Base-by-base conservation (phyloP, 2,329 filamentous ascomycete genomes). In the Pseudocercospora pini-densiflorae region DNA sequence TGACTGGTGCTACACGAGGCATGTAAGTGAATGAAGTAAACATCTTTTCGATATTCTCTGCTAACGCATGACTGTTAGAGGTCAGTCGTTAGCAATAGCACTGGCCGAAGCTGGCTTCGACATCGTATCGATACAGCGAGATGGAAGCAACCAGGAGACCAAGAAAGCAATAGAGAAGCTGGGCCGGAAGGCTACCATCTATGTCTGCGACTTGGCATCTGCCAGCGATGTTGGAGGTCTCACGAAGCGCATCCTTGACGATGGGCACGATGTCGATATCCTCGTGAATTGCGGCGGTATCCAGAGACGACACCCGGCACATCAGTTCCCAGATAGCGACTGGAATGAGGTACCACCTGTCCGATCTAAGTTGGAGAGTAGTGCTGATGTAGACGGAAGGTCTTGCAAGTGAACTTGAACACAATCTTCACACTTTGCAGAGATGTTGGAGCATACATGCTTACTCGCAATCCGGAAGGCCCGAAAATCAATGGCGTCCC, bases 281-380 rank as follows among this genome's bases (percentile, higher is more conserved):
- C 86, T 97, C 6, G 81, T 96, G 72, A 97, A 94, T 81, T 94
- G 91, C 80, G 93, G 91, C 16, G 93, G 93, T 27, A 94, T 97
- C 76, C 93, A 97, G 79, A 86, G 89, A 67, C 86, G 92, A 14
- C 91, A 95, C 78, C 87, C 91, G 0, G 88, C 90, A 54, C 87
- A 93, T 72, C 79, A 85, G 65, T 96, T 96, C 76, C 92, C 92
- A 0, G 87, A 91, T 75, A 80, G 82, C 53, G 92, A 94, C 81
- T 96, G 92, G 86, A 86, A 90, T 74, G 87, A 90, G 74, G 90
- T 97, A 29, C 12, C 23, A 8, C 2, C 2, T 12, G 0, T 16
- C 33, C 14, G 16, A 3, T 23, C 14, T 21, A 29, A n/a, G 10
- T 21, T 3, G 14, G 27, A 59, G 40, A 6, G 2, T 27, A 8